These are phyloP conservation scores for Arabidopsis lyrata DNA, from an alignment of 441 rosid species.

Conservation along the genomic window DNA sequence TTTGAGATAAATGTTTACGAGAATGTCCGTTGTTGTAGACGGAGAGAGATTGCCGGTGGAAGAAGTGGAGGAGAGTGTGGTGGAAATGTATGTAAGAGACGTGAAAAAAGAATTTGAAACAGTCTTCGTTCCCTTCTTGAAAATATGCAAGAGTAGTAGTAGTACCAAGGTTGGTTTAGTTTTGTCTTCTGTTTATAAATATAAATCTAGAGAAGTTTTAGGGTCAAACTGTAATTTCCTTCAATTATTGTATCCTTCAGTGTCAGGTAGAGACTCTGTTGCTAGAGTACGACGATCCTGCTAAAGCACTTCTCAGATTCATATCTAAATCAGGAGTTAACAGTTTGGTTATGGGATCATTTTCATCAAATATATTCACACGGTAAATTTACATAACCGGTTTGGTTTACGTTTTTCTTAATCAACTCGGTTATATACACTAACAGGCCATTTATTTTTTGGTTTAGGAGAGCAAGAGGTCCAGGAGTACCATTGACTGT, in stretches of 20 bases:
- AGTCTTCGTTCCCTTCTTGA: constrained; percentile 64
- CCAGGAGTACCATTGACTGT: constrained; percentile 43
- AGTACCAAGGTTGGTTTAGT: constrained; percentile 44
- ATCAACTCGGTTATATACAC: neutral
- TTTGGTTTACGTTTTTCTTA: neutral
- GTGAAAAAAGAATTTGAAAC: constrained; percentile 57
- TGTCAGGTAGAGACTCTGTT: constrained; percentile 72
- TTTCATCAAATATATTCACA: constrained; percentile 52
- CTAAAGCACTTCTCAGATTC: constrained; percentile 64
- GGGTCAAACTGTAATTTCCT: constrained; percentile 8
- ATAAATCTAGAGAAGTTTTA: neutral
- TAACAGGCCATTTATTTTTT: neutral
- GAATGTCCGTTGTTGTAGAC: constrained; percentile 45
- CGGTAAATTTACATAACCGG: constrained; percentile 51
- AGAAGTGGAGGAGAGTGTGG: constrained; percentile 73
- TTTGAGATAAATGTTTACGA: constrained; percentile 12
- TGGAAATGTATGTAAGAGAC: constrained; percentile 71
- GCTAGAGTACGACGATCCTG: constrained; percentile 74
- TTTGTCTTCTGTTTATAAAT: neutral
- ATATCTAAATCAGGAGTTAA: constrained; percentile 55
- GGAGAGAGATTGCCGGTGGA: constrained; percentile 66
- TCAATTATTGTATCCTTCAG: constrained; percentile 19
- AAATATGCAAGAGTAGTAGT: constrained; percentile 54
- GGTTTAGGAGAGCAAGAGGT: constrained; percentile 36
- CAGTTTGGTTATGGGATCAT: constrained; percentile 80